Conservation (phyloP, 305 asterid species). For the Solanum hybrid region DNA sequence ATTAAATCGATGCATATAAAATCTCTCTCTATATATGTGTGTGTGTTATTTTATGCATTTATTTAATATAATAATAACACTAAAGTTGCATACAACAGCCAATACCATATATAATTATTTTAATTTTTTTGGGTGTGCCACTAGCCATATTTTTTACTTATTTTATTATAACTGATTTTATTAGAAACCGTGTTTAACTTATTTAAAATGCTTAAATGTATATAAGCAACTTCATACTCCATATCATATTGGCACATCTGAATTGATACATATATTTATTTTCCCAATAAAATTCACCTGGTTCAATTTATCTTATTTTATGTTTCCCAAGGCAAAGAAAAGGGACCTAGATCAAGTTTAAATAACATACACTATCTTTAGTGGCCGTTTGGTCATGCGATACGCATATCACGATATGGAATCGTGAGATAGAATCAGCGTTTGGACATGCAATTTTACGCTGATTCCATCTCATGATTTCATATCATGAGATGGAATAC, state of each 20-base stretch:
- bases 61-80: neutral
- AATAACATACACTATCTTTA: neutral
- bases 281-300: neutral
- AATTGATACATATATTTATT: neutral
- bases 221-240: neutral
- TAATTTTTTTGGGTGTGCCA: neutral
- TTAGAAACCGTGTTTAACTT: neutral
- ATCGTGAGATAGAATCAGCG: too few relatives aligned
- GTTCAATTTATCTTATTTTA: neutral
- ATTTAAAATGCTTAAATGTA: neutral
- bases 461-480: too few relatives aligned
- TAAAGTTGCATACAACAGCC: neutral
- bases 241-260: neutral
- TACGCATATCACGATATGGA: too few relatives aligned
- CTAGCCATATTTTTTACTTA: neutral
- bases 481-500: too few relatives aligned
- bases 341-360: neutral
- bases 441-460: too few relatives aligned
- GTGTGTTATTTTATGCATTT: neutral
- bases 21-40: neutral
- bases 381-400: too few relatives aligned
- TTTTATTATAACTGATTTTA: neutral
- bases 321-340: neutral
- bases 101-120: neutral
- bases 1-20: neutral